phyloP scores from a whole-genome alignment of 169 alveolate species.

The Plasmodium ovale region DNA sequence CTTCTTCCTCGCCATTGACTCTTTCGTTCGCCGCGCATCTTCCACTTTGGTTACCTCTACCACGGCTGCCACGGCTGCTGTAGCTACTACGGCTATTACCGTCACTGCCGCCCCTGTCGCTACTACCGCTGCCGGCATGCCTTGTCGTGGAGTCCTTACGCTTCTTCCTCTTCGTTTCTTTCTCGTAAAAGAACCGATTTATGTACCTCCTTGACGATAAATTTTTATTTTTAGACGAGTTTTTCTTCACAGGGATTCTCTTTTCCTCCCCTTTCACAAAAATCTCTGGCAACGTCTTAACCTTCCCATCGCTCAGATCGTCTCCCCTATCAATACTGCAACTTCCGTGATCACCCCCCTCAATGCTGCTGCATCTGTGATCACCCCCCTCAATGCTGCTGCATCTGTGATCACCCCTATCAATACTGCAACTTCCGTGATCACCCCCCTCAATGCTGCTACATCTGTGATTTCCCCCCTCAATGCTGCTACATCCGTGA shows the following conservation, averaged over 20 bases:
- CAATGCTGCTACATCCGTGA: too few species aligned
- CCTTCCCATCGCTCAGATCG: neutral
- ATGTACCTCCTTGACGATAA: conserved; percentile 7
- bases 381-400: too few species aligned
- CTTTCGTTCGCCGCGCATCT: neutral
- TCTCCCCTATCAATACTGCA: neutral
- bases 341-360: neutral
- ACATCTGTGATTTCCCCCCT: too few species aligned
- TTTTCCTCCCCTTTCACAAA: conserved; percentile 20
- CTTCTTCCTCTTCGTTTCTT: neutral
- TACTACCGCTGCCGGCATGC: neutral
- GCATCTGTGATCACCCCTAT: too few species aligned
- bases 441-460: neutral
- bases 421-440: neutral
- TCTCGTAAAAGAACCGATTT: too few species aligned
- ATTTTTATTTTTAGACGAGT: conserved; percentile 9
- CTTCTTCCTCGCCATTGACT: neutral
- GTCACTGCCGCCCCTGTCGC: neutral
- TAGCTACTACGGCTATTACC: neutral
- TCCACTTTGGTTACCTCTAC: neutral
- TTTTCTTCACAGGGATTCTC: neutral
- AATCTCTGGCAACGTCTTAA: neutral
- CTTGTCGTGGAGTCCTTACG: neutral
- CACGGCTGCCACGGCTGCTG: neutral
- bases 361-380: neutral